A percentile compares a stretch with the other conserved stretches of the same genome.
phyloP scores from a whole-genome alignment of 306 rosid species.

The Prunus dulcis region DNA sequence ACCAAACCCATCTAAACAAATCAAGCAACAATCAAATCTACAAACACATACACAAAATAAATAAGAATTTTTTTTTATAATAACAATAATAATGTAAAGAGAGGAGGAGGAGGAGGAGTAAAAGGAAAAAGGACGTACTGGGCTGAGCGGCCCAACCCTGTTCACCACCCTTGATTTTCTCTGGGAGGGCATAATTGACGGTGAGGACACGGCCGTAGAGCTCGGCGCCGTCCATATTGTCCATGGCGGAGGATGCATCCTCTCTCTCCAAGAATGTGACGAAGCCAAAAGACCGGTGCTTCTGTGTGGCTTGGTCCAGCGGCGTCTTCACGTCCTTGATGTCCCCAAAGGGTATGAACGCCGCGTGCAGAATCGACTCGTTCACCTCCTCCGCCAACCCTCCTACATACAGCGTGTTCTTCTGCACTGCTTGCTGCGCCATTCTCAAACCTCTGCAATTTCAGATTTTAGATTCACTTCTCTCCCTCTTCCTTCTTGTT shows the following conservation, averaged over 20 bases:
- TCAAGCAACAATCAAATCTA: not conserved
- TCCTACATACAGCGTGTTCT: constrained; percentile 87
- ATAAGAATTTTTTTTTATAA: too few species aligned
- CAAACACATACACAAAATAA: not conserved
- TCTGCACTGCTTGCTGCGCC: constrained; percentile 93
- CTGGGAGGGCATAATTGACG: constrained; percentile 91
- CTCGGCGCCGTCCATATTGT: constrained; percentile 96
- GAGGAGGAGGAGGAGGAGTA: constrained; percentile 2
- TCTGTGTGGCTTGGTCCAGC: constrained; percentile 90
- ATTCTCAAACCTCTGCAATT: constrained; percentile 5
- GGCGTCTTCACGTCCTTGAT: constrained; percentile 95
- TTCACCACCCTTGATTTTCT: constrained; percentile 90
- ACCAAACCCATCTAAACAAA: not conserved
- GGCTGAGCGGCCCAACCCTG: constrained; percentile 99
- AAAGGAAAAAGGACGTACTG: constrained; percentile 34
- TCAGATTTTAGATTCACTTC: not conserved
- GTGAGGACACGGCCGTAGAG: constrained; percentile 97
- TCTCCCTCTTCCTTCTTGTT: not conserved
- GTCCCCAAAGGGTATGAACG: constrained; percentile 92
- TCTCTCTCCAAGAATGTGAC: constrained; percentile 89
- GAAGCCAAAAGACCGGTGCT: constrained; percentile 96
- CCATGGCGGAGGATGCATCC: constrained; percentile 94
- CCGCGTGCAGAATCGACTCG: constrained; percentile 78
- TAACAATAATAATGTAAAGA: not conserved
- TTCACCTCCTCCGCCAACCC: constrained; percentile 92